Percentiles rank a stretch among this genome's conserved stretches.
phyloP scores from a whole-genome alignment of 768 basidiomycete genomes.

The Clitopilus passeckerianus region DNA sequence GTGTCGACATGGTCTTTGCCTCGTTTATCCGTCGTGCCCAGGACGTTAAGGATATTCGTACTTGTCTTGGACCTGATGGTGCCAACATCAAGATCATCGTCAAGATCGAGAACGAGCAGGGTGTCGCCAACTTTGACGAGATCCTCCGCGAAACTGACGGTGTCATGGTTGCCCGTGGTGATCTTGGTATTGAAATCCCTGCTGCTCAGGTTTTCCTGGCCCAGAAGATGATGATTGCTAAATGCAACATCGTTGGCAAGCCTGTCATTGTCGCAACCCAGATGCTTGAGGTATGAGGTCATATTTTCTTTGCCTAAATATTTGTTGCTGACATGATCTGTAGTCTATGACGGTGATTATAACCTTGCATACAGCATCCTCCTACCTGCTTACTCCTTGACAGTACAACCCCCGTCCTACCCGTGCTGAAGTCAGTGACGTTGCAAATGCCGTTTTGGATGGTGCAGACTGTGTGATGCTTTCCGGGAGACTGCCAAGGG shows the following conservation, averaged over 20 bases:
- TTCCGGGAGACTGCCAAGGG: constrained; percentile 99
- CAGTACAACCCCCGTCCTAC: constrained; percentile 98
- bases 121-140: constrained; percentile 98
- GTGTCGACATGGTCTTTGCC: constrained; percentile 98
- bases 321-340: constrained; percentile 7
- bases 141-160: constrained; percentile 93
- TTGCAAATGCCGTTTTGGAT: constrained; percentile 98
- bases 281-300: constrained; percentile 82
- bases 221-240: constrained; percentile 99
- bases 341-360: constrained; percentile 87
- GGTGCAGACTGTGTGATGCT: constrained; percentile 99
- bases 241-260: constrained; percentile 97
- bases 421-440: constrained; percentile 98
- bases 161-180: constrained; percentile 99
- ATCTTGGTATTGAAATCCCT: constrained; percentile 99
- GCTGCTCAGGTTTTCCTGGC: constrained; percentile 98
- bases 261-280: constrained; percentile 98
- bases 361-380: not conserved
- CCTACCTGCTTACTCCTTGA: constrained; percentile 4
- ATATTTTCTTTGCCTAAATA: constrained; percentile 2
- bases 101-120: constrained; percentile 99
- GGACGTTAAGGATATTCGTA: constrained; percentile 91
- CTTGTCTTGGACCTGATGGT: constrained; percentile 91
- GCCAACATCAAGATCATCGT: constrained; percentile 98
- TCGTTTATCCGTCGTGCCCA: constrained; percentile 96